phyloP scores from a whole-genome alignment of 2,329 filamentous ascomycete genomes.

The Cordyceps cicadae region DNA sequence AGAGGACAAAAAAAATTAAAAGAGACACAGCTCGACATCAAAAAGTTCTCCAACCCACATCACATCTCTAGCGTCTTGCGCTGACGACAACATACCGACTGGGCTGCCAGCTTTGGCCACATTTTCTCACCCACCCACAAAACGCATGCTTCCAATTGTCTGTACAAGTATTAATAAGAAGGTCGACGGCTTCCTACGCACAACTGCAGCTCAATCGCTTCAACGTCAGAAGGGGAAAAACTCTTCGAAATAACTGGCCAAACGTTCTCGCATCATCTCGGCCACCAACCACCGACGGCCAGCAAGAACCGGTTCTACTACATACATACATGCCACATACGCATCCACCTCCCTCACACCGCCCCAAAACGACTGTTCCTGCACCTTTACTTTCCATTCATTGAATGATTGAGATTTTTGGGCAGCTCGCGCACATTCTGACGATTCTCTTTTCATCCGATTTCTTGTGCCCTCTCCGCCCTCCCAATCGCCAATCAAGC shows the following conservation, averaged over 20 bases:
- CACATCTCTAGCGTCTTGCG: slow-evolving; percentile 8
- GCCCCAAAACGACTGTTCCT: slow-evolving; percentile 1
- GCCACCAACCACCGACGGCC: slow-evolving; percentile 1
- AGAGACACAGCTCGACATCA: background rate
- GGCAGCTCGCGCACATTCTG: background rate
- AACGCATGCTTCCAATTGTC: background rate
- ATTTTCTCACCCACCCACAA: slow-evolving; percentile 7
- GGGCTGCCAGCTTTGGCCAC: slow-evolving; percentile 5
- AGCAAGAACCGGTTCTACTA: background rate
- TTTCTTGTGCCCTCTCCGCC: background rate
- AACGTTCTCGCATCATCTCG: background rate
- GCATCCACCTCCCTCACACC: slow-evolving; percentile 4
- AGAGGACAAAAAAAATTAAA: background rate
- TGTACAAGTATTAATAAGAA: background rate
- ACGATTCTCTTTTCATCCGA: background rate
- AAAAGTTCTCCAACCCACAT: slow-evolving; percentile 7
- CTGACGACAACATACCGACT: background rate
- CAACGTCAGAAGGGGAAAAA: background rate
- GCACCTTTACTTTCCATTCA: background rate
- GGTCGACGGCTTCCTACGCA: background rate
- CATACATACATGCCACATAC: background rate
- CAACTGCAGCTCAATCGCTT: background rate
- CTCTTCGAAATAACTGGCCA: background rate
- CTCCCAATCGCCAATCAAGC: slow-evolving; percentile 6
- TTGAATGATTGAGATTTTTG: slow-evolving; percentile 5